Evolutionary conservation across 2,329 filamentous ascomycete genomes (phyloP).

Genomic region (Fusarium palustre): DNA sequence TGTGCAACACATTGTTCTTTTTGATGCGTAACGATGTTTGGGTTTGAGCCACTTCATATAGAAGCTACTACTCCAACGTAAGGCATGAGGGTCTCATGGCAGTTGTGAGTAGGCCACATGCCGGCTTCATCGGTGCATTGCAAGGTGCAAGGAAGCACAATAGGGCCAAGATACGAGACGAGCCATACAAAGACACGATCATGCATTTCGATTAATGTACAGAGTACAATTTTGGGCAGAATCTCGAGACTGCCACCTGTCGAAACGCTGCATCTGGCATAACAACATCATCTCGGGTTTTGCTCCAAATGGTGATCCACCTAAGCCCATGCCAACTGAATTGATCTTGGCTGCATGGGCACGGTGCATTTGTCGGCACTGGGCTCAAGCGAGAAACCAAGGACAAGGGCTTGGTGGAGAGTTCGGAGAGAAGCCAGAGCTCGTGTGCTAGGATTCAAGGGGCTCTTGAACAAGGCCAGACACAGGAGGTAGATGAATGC

Average conservation of each 20-base stretch:
- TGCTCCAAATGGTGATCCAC: conserved; percentile 43
- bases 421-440: conserved; percentile 33
- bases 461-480: conserved; percentile 34
- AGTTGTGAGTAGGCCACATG: conserved; percentile 8
- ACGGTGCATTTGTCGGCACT: conserved; percentile 46
- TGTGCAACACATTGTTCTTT: conserved; percentile 20
- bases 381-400: conserved; percentile 40
- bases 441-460: conserved; percentile 38
- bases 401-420: conserved; percentile 41
- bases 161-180: conserved; percentile 18
- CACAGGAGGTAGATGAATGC: conserved; percentile 32
- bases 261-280: conserved; percentile 40
- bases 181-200: conserved; percentile 19
- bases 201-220: conserved; percentile 7
- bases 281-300: conserved; percentile 40
- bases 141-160: conserved; percentile 12
- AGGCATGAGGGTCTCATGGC: conserved; percentile 35
- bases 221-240: conserved; percentile 11
- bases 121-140: conserved; percentile 7
- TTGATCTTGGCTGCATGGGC: conserved; percentile 41
- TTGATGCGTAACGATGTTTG: conserved; percentile 5
- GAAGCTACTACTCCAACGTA: conserved; percentile 9
- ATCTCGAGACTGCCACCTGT: conserved; percentile 30
- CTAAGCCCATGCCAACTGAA: conserved; percentile 29
- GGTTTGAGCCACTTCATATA: conserved; percentile 10